phyloP scores from a whole-genome alignment of 768 basidiomycete genomes.

The Clitopilus hobsonii region DNA sequence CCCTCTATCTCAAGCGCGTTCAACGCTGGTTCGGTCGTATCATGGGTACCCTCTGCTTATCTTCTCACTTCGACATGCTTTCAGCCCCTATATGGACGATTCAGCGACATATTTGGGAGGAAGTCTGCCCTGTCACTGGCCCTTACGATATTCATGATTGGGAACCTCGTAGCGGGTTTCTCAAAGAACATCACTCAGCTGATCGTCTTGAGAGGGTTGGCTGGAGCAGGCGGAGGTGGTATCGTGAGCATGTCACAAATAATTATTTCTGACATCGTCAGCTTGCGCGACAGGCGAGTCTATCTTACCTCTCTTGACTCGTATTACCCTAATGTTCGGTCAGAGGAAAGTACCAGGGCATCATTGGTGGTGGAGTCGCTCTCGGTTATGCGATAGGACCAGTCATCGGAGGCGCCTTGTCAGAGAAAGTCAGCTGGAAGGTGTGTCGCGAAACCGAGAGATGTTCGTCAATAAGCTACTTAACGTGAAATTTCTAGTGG shows the following conservation, averaged over 20 bases:
- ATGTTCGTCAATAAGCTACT: not conserved
- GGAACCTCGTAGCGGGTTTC: slow-evolving; percentile 64
- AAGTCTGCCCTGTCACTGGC: slow-evolving; percentile 54
- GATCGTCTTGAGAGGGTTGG: slow-evolving; percentile 64
- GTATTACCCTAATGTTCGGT: slow-evolving; percentile 1
- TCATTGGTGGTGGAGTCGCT: slow-evolving; percentile 53
- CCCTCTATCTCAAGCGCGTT: slow-evolving; percentile 66
- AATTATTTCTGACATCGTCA: slow-evolving; percentile 69
- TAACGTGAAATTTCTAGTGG: slow-evolving; percentile 41
- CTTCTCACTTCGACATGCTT: slow-evolving; percentile 64
- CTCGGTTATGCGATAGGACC: slow-evolving; percentile 66
- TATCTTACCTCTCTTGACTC: not conserved
- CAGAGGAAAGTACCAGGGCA: slow-evolving; percentile 76
- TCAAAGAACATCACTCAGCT: slow-evolving; percentile 60
- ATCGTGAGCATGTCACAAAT: slow-evolving; percentile 69
- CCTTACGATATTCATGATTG: slow-evolving; percentile 61
- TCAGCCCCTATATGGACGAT: slow-evolving; percentile 57
- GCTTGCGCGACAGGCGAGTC: slow-evolving; percentile 55
- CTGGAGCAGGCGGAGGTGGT: slow-evolving; percentile 68
- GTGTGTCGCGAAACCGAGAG: too few relatives aligned
- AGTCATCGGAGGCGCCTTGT: slow-evolving; percentile 59
- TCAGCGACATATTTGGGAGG: slow-evolving; percentile 65
- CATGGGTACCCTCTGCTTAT: slow-evolving; percentile 74
- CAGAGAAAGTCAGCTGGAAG: slow-evolving; percentile 59
- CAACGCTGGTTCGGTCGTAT: slow-evolving; percentile 55